These are phyloP conservation scores for Schizophyllum commune DNA, from an alignment of 1,284 basidiomycete species.

Conservation along the genomic window DNA sequence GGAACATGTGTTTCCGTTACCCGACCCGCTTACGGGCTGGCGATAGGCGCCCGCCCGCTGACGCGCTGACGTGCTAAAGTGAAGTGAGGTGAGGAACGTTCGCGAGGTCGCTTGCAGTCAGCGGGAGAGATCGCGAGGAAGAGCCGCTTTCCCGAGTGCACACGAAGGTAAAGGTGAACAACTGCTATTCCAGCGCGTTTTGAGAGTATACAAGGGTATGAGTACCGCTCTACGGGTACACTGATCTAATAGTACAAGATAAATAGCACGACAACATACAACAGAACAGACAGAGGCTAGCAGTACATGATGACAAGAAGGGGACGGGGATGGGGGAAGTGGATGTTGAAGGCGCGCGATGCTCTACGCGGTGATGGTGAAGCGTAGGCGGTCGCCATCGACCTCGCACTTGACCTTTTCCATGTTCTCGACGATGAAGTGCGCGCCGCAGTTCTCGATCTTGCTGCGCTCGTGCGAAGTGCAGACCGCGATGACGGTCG, in stretches of 20 bases:
- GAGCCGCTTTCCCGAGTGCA: no score
- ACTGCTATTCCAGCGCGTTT: no score
- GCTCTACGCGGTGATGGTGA: not conserved
- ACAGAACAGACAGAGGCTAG: not conserved
- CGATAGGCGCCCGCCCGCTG: no score
- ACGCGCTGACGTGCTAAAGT: no score
- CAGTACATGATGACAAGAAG: not conserved
- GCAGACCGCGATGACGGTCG: slow-evolving; percentile 72
- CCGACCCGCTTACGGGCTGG: no score
- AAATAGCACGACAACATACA: not conserved
- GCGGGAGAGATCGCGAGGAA: no score
- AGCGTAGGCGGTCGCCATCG: not conserved
- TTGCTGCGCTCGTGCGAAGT: slow-evolving; percentile 52
- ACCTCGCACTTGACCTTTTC: not conserved
- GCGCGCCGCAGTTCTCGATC: slow-evolving; percentile 58
- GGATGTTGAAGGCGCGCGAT: not conserved
- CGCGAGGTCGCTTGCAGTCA: no score
- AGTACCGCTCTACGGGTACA: not conserved
- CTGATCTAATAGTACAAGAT: not conserved
- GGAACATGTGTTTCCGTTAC: no score
- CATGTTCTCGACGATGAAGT: slow-evolving; percentile 25
- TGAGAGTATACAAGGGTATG: not conserved
- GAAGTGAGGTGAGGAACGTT: no score
- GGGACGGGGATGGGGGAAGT: not conserved
- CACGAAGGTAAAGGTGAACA: no score